These are phyloP conservation scores for Aegilops speltoides DNA, from an alignment of 176 grass and related monocot genomes.

Conservation along the genomic window DNA sequence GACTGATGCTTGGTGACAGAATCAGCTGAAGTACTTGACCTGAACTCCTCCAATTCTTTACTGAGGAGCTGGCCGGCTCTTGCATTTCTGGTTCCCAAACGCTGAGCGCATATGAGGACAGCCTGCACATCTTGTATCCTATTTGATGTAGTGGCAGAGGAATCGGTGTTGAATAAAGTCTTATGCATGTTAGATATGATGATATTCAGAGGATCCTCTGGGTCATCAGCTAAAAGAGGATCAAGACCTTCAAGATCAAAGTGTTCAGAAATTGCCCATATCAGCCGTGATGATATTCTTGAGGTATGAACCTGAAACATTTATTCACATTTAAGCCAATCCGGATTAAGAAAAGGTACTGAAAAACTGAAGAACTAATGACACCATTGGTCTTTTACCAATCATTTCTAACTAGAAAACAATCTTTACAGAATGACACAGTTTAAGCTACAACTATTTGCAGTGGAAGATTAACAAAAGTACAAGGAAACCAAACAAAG, in stretches of 20 bases:
- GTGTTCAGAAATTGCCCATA: conserved; percentile 96
- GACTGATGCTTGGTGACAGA: conserved; percentile 94
- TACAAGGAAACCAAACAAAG: conserved; percentile 5
- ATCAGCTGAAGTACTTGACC: conserved; percentile 71
- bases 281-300: conserved; percentile 79
- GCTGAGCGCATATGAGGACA: conserved; percentile 84
- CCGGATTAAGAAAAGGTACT: not conserved
- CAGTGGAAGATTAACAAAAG: not conserved
- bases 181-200: conserved; percentile 98
- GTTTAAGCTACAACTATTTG: conserved; percentile 23
- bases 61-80: conserved; percentile 79
- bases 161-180: conserved; percentile 86
- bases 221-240: conserved; percentile 98
- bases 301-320: conserved; percentile 75
- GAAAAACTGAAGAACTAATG: not conserved
- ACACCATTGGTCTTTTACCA: not conserved
- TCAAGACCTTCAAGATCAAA: conserved; percentile 98
- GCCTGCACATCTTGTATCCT: conserved; percentile 93
- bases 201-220: conserved; percentile 95
- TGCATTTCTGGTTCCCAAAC: conserved; percentile 82
- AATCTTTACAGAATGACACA: not conserved
- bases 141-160: conserved; percentile 76
- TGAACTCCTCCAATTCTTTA: conserved; percentile 96
- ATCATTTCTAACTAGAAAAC: conserved; percentile 22
- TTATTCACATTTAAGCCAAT: conserved; percentile 16